Evolutionary conservation across 139 green algal species (phyloP).

Genomic region (Haematococcus sp.): DNA sequence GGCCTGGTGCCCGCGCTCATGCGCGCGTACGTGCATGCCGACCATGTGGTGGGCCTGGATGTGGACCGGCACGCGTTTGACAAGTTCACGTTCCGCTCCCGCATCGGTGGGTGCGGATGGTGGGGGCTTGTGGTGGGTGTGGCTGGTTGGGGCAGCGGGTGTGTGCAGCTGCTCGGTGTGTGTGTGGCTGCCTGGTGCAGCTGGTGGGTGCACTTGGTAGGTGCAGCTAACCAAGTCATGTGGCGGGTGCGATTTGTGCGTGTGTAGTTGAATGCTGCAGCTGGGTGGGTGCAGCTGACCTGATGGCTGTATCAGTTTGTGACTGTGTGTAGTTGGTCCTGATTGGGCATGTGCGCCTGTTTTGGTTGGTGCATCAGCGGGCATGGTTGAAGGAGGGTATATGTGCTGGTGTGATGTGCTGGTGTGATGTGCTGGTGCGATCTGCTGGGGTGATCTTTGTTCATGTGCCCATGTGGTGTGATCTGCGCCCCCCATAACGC

Average conservation of each 20-base stretch:
- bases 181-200: neutral
- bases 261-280: neutral
- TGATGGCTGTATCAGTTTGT: too few relatives aligned
- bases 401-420: too few relatives aligned
- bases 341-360: too few relatives aligned
- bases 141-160: constrained; percentile 3
- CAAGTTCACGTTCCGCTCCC: constrained; percentile 63
- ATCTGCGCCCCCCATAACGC: too few relatives aligned
- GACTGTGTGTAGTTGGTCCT: too few relatives aligned
- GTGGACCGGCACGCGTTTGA: constrained; percentile 73
- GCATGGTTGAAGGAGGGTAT: too few relatives aligned
- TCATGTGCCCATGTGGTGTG: too few relatives aligned
- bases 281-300: too few relatives aligned
- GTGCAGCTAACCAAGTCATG: neutral
- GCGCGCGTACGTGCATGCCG: constrained; percentile 62
- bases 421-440: too few relatives aligned
- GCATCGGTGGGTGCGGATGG: constrained; percentile 23
- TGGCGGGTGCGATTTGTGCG: neutral
- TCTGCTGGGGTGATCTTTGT: too few relatives aligned
- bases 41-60: constrained; percentile 81
- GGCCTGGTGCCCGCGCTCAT: constrained; percentile 72
- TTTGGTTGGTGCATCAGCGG: too few relatives aligned
- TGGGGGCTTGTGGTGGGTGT: neutral
- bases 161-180: constrained; percentile 4
- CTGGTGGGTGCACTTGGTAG: neutral